phyloP scores from a whole-genome alignment of 805 yeast genomes.

The Wickerhamomyces silvicola region DNA sequence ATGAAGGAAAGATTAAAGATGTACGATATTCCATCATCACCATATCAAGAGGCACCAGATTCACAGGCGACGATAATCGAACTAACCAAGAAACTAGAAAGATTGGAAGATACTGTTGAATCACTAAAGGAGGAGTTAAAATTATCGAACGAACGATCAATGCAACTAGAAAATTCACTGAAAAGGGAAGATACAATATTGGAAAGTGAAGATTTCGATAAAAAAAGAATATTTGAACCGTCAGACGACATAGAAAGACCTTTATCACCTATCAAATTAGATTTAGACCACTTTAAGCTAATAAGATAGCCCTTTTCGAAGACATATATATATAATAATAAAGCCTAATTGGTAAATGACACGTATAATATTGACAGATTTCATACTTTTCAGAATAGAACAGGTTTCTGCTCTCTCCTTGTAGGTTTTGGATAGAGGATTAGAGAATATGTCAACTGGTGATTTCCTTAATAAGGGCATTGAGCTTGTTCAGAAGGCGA shows the following conservation, averaged over 20 bases:
- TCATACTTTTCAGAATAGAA: not conserved
- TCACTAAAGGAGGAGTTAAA: slow-evolving; percentile 14
- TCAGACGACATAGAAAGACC: slow-evolving; percentile 12
- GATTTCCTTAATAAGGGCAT: slow-evolving; percentile 94
- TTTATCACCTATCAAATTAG: slow-evolving; percentile 18
- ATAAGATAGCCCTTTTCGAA: too few species aligned
- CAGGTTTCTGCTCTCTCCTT: too few species aligned
- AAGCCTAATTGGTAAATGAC: too few species aligned
- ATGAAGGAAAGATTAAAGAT: too few species aligned
- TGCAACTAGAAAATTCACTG: slow-evolving; percentile 11
- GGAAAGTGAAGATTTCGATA: slow-evolving; percentile 12
- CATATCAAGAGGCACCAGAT: not conserved
- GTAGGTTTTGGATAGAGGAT: not conserved
- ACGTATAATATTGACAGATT: not conserved
- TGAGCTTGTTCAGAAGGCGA: slow-evolving; percentile 88
- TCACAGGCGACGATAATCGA: not conserved
- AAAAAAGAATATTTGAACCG: slow-evolving; percentile 5
- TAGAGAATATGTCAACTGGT: slow-evolving; percentile 35
- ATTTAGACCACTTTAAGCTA: slow-evolving; percentile 15
- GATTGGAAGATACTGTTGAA: slow-evolving; percentile 14
- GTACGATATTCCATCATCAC: slow-evolving; percentile 1
- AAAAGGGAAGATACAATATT: slow-evolving; percentile 7
- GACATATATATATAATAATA: too few species aligned
- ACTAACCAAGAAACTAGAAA: slow-evolving; percentile 11
- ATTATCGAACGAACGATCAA: slow-evolving; percentile 15